A percentile compares a stretch with the other conserved stretches of the same genome.
These are phyloP conservation scores for Candolleomyces eurysporus DNA, from an alignment of 768 basidiomycete species.

Conservation along the genomic window DNA sequence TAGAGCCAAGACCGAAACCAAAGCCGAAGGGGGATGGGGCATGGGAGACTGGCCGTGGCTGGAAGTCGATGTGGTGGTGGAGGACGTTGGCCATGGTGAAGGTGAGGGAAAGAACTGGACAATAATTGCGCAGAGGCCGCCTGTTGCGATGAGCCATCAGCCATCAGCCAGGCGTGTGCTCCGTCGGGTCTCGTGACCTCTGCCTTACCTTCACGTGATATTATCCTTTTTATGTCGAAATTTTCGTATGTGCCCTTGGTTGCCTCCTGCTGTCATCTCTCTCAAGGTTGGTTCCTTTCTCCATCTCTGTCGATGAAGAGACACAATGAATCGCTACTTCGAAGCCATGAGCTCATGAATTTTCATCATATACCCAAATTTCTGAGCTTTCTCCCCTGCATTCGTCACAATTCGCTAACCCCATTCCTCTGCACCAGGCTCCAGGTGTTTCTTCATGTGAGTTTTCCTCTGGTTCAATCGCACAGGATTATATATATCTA, in stretches of 20 bases:
- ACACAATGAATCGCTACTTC: constrained; percentile 83
- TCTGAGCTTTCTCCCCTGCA: constrained; percentile 51
- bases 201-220: neutral
- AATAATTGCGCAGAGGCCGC: constrained; percentile 4
- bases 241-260: constrained; percentile 9
- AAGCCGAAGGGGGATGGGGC: constrained; percentile 68
- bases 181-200: neutral
- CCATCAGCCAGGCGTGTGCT: neutral
- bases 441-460: neutral
- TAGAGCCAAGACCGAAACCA: constrained; percentile 60
- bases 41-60: constrained; percentile 55
- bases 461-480: constrained; percentile 25
- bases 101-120: constrained; percentile 15
- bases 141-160: neutral
- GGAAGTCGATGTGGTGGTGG: constrained; percentile 63
- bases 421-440: neutral
- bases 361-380: constrained; percentile 86
- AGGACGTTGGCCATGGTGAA: constrained; percentile 68
- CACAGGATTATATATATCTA: constrained; percentile 62
- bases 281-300: constrained; percentile 28
- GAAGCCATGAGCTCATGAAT: constrained; percentile 73
- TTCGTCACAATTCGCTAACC: neutral
- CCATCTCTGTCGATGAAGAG: constrained; percentile 52
- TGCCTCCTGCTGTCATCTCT: constrained; percentile 10
- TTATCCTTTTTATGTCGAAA: neutral